phyloP scores from a whole-genome alignment of 148 eudicot genomes.

The Salicornia ramosissima region DNA sequence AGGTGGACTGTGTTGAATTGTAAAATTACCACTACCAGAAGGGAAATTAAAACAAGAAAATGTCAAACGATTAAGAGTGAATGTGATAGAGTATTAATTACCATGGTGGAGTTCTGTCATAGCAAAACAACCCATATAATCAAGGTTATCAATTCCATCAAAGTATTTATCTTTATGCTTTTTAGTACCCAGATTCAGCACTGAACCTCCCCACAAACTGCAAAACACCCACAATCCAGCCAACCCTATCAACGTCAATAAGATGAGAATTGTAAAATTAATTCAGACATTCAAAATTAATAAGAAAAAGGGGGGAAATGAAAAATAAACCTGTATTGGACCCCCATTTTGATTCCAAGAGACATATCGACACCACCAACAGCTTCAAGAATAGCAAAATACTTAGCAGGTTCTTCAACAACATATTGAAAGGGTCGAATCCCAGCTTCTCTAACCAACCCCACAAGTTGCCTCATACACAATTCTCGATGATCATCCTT shows the following conservation, averaged over 20 bases:
- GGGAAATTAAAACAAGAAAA: too few relatives aligned
- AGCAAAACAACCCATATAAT: slow-evolving; percentile 89
- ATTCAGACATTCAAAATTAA: not conserved
- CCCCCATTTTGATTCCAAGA: slow-evolving; percentile 82
- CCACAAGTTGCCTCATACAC: slow-evolving; percentile 59
- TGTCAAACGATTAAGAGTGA: not conserved
- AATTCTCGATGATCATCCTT: slow-evolving; percentile 72
- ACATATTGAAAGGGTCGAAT: slow-evolving; percentile 56
- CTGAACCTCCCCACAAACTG: slow-evolving; percentile 99
- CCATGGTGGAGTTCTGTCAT: slow-evolving; percentile 99
- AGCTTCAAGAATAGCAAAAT: slow-evolving; percentile 76
- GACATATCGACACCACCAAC: slow-evolving; percentile 85
- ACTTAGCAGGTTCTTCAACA: slow-evolving; percentile 65
- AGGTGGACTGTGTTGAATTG: too few relatives aligned
- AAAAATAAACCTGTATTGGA: slow-evolving; percentile 62
- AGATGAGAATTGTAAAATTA: not conserved
- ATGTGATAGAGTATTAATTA: slow-evolving; percentile 30
- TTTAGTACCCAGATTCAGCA: slow-evolving; percentile 85
- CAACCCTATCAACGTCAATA: not conserved
- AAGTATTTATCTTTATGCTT: slow-evolving; percentile 83
- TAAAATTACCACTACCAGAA: too few relatives aligned
- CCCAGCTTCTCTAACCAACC: slow-evolving; percentile 68
- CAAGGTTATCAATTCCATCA: slow-evolving; percentile 89
- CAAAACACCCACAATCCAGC: slow-evolving; percentile 8
- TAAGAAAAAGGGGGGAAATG: not conserved